Percentiles rank a stretch among this genome's conserved stretches.
Evolutionary conservation across 164 flowering plant genomes (phyloP).

Genomic region (Piper betle): DNA sequence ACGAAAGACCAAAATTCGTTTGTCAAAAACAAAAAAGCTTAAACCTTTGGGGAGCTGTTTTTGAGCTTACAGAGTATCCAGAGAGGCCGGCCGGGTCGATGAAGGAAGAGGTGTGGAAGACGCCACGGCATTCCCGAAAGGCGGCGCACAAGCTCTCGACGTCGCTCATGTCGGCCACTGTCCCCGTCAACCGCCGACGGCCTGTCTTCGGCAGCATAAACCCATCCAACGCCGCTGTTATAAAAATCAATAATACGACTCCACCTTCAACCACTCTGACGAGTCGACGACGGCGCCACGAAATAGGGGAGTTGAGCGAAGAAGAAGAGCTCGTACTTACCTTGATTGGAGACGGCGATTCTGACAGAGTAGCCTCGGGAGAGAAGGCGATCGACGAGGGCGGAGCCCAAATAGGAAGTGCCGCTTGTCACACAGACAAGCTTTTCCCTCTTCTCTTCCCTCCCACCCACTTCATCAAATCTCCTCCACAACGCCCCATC

Average conservation of each 20-base stretch:
- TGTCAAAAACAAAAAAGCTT: background rate
- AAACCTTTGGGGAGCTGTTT: background rate
- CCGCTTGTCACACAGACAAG: constrained; percentile 81
- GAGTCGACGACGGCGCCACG: background rate
- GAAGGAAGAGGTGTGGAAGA: constrained; percentile 65
- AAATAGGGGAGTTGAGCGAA: background rate
- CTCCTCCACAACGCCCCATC: too few species aligned
- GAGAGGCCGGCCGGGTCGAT: constrained; percentile 59
- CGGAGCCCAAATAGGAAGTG: constrained; percentile 54
- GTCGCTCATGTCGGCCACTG: constrained; percentile 35
- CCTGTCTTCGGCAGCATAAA: constrained; percentile 37
- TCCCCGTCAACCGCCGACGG: constrained; percentile 13
- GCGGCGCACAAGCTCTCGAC: constrained; percentile 36
- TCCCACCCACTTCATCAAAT: background rate
- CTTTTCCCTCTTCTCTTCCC: constrained; percentile 17
- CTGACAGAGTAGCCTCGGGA: constrained; percentile 55
- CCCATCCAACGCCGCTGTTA: constrained; percentile 43
- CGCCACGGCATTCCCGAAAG: constrained; percentile 51
- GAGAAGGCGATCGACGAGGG: constrained; percentile 45
- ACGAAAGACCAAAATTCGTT: too few species aligned
- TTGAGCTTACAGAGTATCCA: constrained; percentile 46
- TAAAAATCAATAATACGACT: background rate
- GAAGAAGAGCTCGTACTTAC: constrained; percentile 15
- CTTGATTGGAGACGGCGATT: constrained; percentile 45
- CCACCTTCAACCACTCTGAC: background rate